Base-by-base conservation (phyloP, 768 basidiomycete species). In the Lactarius vividus region DNA sequence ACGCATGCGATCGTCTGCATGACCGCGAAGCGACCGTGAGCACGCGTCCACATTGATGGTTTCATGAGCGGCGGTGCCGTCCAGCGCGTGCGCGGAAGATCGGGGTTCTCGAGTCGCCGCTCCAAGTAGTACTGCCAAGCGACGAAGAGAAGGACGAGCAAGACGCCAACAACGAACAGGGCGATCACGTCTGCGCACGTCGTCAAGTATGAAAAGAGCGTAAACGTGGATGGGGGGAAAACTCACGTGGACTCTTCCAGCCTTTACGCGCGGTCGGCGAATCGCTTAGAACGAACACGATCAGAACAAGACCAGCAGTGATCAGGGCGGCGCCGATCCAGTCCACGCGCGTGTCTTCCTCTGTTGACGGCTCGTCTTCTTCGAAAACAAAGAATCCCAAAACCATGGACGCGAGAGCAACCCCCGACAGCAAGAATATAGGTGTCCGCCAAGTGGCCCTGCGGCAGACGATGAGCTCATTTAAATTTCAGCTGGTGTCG, bases 251-350 rank as follows among this genome's bases (percentile, higher is more conserved):
- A 4, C 87, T 87, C 13, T 73, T 76, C 89, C 89, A 93, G 10
- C 84, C 82, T 4, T 84, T 56, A 0, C 82, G 79, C 4, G 85
- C 88, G 18, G 80, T 76, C n/a, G 80, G 80, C 6, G 85, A 90
- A 68, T 90, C 84, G 56, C 87, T 85, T 4, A 95, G 81, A 0
- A 87, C 86, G 70, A 93, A 94, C 11, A 88, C 80, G 67, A 94
- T 79, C 0, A 94, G 76, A 2, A 88, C 83, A 37, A 94, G 76
- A 0, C 89, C 91, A 0, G 78, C 73, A 0, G 90, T 91, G 61
- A 85, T 76, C 15, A 94, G 74, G 20, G 81, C 74, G 0, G 88
- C 88, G 3, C 93, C 93, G 26, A 90, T 74, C 90, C 91, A 94
- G 65, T 95, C 93, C 0, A 94, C 80, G 0, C 86, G 79, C 29